phyloP scores from a whole-genome alignment of 2,329 filamentous ascomycete species.

The Talaromyces sp. region DNA sequence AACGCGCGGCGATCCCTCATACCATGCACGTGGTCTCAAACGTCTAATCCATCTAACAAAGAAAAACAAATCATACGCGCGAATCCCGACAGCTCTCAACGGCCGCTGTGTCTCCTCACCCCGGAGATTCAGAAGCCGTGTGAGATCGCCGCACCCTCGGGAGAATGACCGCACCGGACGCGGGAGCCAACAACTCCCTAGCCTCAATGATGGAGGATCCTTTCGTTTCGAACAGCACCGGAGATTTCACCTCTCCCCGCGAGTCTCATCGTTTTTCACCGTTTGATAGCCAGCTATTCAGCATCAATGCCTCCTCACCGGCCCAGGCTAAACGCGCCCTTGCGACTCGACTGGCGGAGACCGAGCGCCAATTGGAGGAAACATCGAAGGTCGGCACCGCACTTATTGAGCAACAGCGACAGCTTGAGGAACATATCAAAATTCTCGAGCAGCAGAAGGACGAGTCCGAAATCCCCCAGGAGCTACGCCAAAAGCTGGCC shows the following conservation, averaged over 20 bases:
- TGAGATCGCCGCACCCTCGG: constrained; percentile 10
- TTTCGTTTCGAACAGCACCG: constrained; percentile 54
- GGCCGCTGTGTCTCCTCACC: constrained; percentile 24
- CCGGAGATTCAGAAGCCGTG: constrained; percentile 23
- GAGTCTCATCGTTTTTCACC: constrained; percentile 72
- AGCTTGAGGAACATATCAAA: constrained; percentile 77
- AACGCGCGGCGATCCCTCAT: constrained; percentile 18
- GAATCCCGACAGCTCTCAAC: constrained; percentile 20
- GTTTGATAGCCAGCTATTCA: constrained; percentile 80
- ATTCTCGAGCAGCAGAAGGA: constrained; percentile 79
- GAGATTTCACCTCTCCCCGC: constrained; percentile 45
- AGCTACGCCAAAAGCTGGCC: constrained; percentile 77
- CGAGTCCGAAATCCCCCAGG: constrained; percentile 77
- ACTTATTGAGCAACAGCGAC: constrained; percentile 81
- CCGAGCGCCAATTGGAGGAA: constrained; percentile 86
- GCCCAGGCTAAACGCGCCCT: constrained; percentile 85
- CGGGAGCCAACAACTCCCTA: constrained; percentile 20
- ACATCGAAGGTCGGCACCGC: constrained; percentile 86
- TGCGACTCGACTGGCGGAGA: constrained; percentile 89
- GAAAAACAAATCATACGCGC: constrained; percentile 26
- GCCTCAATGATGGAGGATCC: constrained; percentile 54
- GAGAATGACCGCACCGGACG: constrained; percentile 20
- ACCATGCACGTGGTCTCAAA: constrained; percentile 33
- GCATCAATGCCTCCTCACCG: constrained; percentile 78
- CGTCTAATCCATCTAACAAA: neutral